phyloP scores from a whole-genome alignment of 805 yeast species.

The Henningerozyma blattae region DNA sequence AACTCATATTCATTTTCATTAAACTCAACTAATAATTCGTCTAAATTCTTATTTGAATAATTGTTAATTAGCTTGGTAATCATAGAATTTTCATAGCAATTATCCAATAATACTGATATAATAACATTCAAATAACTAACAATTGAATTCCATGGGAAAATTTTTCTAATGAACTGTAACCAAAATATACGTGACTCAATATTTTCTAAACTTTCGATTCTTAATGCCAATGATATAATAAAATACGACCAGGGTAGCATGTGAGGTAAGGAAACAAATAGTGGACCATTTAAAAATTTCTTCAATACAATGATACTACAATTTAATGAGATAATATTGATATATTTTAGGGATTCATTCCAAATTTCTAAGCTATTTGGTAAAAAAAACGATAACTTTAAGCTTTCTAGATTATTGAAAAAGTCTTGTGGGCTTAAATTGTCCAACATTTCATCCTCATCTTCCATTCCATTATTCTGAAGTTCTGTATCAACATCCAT shows the following conservation, averaged over 20 bases:
- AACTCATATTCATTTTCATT: conserved; percentile 45
- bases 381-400: conserved; percentile 10
- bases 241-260: conserved; percentile 69
- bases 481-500: background rate
- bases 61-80: conserved; percentile 15
- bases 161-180: conserved; percentile 29
- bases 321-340: conserved; percentile 55
- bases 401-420: conserved; percentile 19
- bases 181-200: conserved; percentile 16
- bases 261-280: conserved; percentile 57
- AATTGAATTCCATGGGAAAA: conserved; percentile 60
- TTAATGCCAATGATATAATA: conserved; percentile 49
- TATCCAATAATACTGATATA: conserved; percentile 24
- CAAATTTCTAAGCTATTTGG: conserved; percentile 28
- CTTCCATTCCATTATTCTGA: background rate
- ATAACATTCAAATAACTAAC: conserved; percentile 53
- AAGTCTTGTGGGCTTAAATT: conserved; percentile 3
- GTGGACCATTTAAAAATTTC: conserved; percentile 59
- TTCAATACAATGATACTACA: conserved; percentile 56
- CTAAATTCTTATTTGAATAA: conserved; percentile 18
- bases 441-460: background rate
- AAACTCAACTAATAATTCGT: conserved; percentile 36
- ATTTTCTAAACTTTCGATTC: conserved; percentile 24
- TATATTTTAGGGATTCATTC: conserved; percentile 42
- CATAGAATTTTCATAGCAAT: conserved; percentile 8